These are phyloP conservation scores for Sphaceloma murrayae DNA, from an alignment of 2,329 filamentous ascomycete species.

Conservation along the genomic window DNA sequence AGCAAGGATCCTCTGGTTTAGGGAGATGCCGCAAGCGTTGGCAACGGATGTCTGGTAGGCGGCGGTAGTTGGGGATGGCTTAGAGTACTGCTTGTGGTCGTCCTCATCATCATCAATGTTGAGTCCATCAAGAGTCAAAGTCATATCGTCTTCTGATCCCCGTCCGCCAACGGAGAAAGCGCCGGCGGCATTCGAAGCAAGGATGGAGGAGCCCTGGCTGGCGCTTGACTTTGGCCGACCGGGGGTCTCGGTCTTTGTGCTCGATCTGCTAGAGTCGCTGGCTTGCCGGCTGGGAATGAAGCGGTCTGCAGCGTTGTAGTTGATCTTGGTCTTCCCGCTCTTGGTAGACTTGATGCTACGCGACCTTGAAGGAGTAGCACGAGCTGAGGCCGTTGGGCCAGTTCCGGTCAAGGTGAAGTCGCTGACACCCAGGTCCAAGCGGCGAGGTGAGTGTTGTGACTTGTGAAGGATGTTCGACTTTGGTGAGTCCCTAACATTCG, in stretches of 20 bases:
- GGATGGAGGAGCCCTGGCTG: constrained; percentile 61
- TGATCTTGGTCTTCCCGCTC: constrained; percentile 58
- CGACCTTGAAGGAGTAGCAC: constrained; percentile 37
- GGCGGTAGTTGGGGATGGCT: constrained; percentile 74
- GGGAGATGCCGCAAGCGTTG: constrained; percentile 80
- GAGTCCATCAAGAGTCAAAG: constrained; percentile 65
- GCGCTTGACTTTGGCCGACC: constrained; percentile 63
- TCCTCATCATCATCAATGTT: constrained; percentile 67
- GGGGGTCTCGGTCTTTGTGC: constrained; percentile 73
- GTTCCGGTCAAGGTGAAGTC: constrained; percentile 88
- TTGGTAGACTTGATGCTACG: constrained; percentile 32
- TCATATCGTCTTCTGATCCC: constrained; percentile 60
- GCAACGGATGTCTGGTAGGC: constrained; percentile 90
- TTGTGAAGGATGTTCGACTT: constrained; percentile 88
- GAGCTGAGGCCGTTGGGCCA: constrained; percentile 43
- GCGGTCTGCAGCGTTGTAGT: constrained; percentile 57
- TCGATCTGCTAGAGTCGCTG: constrained; percentile 79
- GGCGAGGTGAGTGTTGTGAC: constrained; percentile 62
- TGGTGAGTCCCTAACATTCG: constrained; percentile 70
- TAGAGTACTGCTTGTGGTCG: constrained; percentile 55
- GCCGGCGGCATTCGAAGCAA: constrained; percentile 60
- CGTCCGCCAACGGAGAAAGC: constrained; percentile 54
- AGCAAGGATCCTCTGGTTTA: constrained; percentile 90
- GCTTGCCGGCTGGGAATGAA: constrained; percentile 92
- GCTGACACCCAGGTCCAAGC: constrained; percentile 82